Conservation (phyloP, 2,329 filamentous ascomycete species). For the Aspergillus sp. region DNA sequence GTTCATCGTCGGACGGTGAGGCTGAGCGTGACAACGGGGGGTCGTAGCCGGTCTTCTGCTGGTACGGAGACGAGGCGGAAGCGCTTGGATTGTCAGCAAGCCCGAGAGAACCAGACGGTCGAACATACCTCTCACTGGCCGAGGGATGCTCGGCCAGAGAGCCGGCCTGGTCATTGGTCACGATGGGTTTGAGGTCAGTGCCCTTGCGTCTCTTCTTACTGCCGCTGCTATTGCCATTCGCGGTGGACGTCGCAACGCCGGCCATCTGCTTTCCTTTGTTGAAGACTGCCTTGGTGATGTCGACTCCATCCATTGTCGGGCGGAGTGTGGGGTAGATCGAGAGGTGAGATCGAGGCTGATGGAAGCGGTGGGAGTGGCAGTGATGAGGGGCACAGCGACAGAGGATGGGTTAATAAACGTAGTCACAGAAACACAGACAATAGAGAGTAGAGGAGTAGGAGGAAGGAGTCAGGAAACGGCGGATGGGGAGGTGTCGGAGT, state of each 20-base stretch:
- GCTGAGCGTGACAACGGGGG: conserved; percentile 70
- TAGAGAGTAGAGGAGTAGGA: background rate
- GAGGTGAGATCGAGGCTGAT: background rate
- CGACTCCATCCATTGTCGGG: conserved; percentile 52
- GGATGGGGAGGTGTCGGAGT: no score
- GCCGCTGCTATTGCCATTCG: conserved; percentile 48
- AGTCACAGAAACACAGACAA: background rate
- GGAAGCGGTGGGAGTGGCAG: background rate
- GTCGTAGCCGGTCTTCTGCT: conserved; percentile 34
- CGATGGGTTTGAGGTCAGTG: conserved; percentile 56
- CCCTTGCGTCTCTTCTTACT: conserved; percentile 59
- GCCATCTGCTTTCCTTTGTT: conserved; percentile 59
- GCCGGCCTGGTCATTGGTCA: conserved; percentile 50
- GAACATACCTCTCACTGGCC: conserved; percentile 36
- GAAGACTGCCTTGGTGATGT: conserved; percentile 56
- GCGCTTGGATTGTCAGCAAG: conserved; percentile 2
- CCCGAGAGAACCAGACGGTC: conserved; percentile 6
- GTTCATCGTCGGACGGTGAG: conserved; percentile 69
- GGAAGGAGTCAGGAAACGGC: no score
- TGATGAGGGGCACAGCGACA: background rate
- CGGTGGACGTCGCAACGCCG: conserved; percentile 34
- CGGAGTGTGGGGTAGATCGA: background rate
- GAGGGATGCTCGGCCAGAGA: conserved; percentile 33
- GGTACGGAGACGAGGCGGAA: conserved; percentile 2
- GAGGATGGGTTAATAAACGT: no score